phyloP scores from a whole-genome alignment of 2,329 filamentous ascomycete genomes.

The Pseudogymnoascus sp. region DNA sequence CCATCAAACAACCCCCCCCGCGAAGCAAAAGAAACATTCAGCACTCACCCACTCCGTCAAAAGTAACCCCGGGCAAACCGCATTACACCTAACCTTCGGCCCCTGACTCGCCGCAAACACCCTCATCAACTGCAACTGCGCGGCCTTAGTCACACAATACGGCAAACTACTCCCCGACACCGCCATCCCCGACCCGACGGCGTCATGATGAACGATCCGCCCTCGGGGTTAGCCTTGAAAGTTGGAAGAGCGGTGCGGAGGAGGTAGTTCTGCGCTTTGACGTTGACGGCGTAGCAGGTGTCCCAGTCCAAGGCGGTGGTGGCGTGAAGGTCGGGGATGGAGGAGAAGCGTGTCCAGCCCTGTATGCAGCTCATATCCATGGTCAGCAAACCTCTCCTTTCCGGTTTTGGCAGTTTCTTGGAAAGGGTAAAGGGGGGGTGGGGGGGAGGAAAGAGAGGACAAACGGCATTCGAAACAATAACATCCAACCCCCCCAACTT shows the following conservation, averaged over 20 bases:
- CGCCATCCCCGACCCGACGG: slow-evolving; percentile 48
- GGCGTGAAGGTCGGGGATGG: slow-evolving; percentile 21
- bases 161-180: slow-evolving; percentile 17
- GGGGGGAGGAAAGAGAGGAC: slow-evolving; percentile 19
- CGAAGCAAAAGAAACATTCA: background rate
- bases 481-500: slow-evolving; percentile 57
- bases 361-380: background rate
- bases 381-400: background rate
- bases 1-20: too few relatives aligned
- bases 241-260: slow-evolving; percentile 51
- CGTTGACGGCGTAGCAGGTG: slow-evolving; percentile 54
- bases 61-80: slow-evolving; percentile 56
- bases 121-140: slow-evolving; percentile 57
- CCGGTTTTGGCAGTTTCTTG: too few relatives aligned
- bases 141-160: slow-evolving; percentile 37
- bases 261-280: slow-evolving; percentile 47
- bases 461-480: slow-evolving; percentile 57
- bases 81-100: slow-evolving; percentile 56
- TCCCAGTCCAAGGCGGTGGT: slow-evolving; percentile 24
- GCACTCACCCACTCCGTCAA: slow-evolving; percentile 55
- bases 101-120: slow-evolving; percentile 57
- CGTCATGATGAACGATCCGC: slow-evolving; percentile 57
- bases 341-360: slow-evolving; percentile 28
- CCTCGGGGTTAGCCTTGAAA: slow-evolving; percentile 55
- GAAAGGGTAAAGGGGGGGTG: background rate